These are phyloP conservation scores for Chlorella sp. DNA, from an alignment of 139 green algal species.

Conservation along the genomic window DNA sequence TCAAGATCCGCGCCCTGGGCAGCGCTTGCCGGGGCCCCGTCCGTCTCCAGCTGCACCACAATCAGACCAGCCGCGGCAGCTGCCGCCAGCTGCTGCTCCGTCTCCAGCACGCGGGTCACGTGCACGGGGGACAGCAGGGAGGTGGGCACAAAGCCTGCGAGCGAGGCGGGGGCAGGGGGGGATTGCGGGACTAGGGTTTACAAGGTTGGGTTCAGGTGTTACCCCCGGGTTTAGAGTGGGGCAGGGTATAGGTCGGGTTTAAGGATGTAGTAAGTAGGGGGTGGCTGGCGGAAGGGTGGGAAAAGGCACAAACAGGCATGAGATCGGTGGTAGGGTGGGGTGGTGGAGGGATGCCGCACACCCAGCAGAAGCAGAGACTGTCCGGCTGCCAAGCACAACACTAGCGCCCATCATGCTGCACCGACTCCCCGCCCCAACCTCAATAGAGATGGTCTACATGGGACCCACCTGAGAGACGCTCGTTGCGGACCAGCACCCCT, in stretches of 20 bases:
- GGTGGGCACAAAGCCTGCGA: slow-evolving; percentile 41
- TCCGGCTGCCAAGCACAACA: background rate
- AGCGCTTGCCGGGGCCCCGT: background rate
- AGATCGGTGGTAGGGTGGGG: too few relatives aligned
- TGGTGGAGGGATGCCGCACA: too few relatives aligned
- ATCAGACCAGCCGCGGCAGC: background rate
- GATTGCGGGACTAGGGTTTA: background rate
- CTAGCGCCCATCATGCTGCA: background rate
- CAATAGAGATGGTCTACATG: too few relatives aligned
- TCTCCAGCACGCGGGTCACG: background rate
- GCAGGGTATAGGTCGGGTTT: too few relatives aligned
- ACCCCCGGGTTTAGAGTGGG: too few relatives aligned
- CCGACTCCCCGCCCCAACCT: too few relatives aligned
- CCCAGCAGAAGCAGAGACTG: too few relatives aligned
- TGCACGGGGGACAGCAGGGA: background rate
- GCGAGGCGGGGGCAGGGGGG: too few relatives aligned
- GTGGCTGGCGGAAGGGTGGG: too few relatives aligned
- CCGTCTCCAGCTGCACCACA: background rate
- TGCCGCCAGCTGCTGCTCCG: slow-evolving; percentile 13
- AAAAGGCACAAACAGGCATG: too few relatives aligned
- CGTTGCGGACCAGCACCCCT: slow-evolving; percentile 38
- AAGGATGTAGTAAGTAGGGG: too few relatives aligned
- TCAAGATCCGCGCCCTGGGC: background rate
- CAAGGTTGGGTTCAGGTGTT: background rate
- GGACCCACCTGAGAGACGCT: slow-evolving; percentile 9